Evolutionary conservation across 345 rosid species (phyloP).

Genomic region (Camelina laxa): DNA sequence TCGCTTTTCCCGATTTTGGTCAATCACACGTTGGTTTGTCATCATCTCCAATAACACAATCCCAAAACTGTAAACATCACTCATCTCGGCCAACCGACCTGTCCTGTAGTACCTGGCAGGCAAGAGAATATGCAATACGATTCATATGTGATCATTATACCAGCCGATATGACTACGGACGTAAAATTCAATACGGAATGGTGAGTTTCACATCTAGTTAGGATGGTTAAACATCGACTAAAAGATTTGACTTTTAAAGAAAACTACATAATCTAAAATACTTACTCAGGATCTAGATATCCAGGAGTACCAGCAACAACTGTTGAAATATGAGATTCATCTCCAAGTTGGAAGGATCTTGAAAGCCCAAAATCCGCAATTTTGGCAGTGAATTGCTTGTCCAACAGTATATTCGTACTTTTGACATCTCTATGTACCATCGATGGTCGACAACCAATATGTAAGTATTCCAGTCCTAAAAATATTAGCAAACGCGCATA

Average conservation of each 20-base stretch:
- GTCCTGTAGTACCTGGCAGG: constrained; percentile 33
- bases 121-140: background rate
- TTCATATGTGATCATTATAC: background rate
- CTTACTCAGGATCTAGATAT: constrained; percentile 41
- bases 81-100: constrained; percentile 45
- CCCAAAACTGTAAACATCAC: constrained; percentile 60
- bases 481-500: background rate
- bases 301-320: constrained; percentile 31
- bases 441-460: constrained; percentile 23
- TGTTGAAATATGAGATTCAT: constrained; percentile 18
- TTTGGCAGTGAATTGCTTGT: constrained; percentile 50
- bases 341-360: constrained; percentile 32
- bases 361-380: constrained; percentile 40
- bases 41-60: constrained; percentile 56
- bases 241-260: background rate
- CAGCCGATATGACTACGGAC: background rate
- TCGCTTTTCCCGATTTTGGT: constrained; percentile 12
- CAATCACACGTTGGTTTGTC: constrained; percentile 48
- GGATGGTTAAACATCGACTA: too few species aligned
- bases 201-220: background rate
- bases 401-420: constrained; percentile 37
- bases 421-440: constrained; percentile 34
- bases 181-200: background rate
- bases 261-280: background rate
- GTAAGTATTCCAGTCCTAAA: constrained; percentile 26